Percentiles rank a stretch among this genome's conserved stretches.
Conservation (phyloP, 2,329 filamentous ascomycete species). For the Didymella lethalis region DNA sequence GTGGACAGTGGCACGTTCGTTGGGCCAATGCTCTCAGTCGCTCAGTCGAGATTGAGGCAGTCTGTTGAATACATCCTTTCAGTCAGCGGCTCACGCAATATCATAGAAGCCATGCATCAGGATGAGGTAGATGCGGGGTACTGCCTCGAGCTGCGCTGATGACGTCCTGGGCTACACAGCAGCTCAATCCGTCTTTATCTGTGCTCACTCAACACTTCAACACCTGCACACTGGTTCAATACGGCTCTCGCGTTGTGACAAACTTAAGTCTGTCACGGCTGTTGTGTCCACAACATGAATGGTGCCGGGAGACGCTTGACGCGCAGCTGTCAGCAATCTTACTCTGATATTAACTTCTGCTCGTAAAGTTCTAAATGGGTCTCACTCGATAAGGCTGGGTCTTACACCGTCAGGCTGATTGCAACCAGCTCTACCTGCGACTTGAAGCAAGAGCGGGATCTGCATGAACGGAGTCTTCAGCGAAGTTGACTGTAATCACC, state of each 20-base stretch:
- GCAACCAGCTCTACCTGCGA: not conserved
- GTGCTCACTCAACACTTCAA: constrained; percentile 17
- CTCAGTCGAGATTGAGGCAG: not conserved
- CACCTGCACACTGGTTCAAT: constrained; percentile 8
- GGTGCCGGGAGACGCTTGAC: too few species aligned
- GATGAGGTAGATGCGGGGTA: constrained; percentile 16
- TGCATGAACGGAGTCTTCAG: not conserved
- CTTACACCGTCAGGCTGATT: not conserved
- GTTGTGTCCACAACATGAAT: not conserved
- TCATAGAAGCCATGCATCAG: constrained; percentile 5
- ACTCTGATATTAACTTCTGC: not conserved
- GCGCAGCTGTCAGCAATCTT: not conserved
- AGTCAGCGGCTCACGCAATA: constrained; percentile 4
- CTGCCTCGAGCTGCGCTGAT: constrained; percentile 28
- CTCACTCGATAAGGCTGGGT: not conserved
- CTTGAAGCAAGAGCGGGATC: not conserved
- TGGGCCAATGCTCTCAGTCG: constrained; percentile 10
- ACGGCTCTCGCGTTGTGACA: not conserved
- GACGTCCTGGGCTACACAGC: constrained; percentile 26
- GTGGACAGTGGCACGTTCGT: constrained; percentile 7
- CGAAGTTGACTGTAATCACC: not conserved
- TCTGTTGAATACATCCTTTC: constrained; percentile 10
- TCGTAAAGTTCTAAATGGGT: not conserved
- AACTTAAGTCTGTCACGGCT: not conserved
- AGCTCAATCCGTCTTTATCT: constrained; percentile 13